phyloP scores from a whole-genome alignment of 2,329 filamentous ascomycete genomes.

The Samsoniella hepiali region DNA sequence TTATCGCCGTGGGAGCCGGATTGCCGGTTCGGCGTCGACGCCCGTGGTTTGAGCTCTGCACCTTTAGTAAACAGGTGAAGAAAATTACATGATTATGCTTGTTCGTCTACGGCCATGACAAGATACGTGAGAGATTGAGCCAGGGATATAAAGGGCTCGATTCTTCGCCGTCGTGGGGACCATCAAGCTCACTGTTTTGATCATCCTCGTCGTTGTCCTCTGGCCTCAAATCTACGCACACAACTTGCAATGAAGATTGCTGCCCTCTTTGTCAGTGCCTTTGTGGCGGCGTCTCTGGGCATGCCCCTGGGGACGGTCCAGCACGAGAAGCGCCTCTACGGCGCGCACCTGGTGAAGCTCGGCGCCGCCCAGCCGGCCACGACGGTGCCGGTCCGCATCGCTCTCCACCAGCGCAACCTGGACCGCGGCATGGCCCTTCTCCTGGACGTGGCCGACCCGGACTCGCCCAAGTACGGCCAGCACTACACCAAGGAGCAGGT shows the following conservation, averaged over 20 bases:
- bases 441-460: conserved; percentile 5
- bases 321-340: background rate
- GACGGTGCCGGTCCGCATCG: conserved; percentile 8
- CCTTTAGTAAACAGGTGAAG: no score
- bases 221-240: no score
- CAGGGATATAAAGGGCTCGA: no score
- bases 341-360: background rate
- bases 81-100: no score
- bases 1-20: background rate
- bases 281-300: conserved; percentile 8
- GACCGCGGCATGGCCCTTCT: background rate
- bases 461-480: conserved; percentile 13
- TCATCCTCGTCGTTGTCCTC: no score
- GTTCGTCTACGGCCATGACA: no score
- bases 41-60: background rate
- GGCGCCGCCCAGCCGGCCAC: background rate
- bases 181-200: background rate
- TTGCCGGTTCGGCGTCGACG: background rate
- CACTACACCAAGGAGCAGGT: conserved; percentile 8
- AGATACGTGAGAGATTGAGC: no score
- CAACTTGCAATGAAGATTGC: background rate
- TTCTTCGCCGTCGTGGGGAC: no score
- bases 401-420: conserved; percentile 5
- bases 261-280: conserved; percentile 4
- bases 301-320: background rate